A percentile compares a stretch with the other conserved stretches of the same genome.
These are phyloP conservation scores for Trichoderma sp. DNA, from an alignment of 2,329 filamentous ascomycete species.

Conservation along the genomic window DNA sequence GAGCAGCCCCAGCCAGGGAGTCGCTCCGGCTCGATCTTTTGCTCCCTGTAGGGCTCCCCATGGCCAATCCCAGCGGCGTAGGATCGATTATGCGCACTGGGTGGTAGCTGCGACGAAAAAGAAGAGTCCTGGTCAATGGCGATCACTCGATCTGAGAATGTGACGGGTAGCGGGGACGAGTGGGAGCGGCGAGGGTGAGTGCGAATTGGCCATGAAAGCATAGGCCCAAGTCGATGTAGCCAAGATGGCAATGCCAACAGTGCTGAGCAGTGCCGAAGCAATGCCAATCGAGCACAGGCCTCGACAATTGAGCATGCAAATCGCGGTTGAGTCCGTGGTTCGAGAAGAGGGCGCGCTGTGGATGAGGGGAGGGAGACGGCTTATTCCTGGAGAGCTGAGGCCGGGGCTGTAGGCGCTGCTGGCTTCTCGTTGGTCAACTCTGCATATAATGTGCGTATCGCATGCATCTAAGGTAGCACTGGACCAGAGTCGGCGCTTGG, in stretches of 20 bases:
- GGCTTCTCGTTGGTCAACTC: background rate
- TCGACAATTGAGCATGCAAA: background rate
- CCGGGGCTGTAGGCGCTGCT: background rate
- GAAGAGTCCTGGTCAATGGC: background rate
- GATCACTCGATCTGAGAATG: background rate
- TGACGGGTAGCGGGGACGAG: background rate
- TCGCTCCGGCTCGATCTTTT: conserved; percentile 18
- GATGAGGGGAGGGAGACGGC: background rate
- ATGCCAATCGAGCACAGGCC: background rate
- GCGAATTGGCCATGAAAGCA: background rate
- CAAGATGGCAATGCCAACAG: background rate
- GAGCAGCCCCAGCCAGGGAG: conserved; percentile 4
- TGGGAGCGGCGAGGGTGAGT: background rate
- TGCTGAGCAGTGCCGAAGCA: background rate
- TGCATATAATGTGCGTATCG: conserved; percentile 1
- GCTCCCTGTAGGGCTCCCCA: conserved; percentile 15
- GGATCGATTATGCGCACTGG: background rate
- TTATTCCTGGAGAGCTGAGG: background rate
- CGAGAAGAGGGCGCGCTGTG: background rate
- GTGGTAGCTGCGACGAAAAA: background rate
- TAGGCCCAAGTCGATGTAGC: background rate
- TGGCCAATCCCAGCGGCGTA: background rate
- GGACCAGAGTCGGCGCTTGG: background rate
- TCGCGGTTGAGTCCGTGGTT: background rate
- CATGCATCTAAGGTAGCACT: conserved; percentile 5